Evolutionary conservation across 345 rosid genomes (phyloP), one percentile per base, ranked within the genome.

Genomic region (Raphanus sativus): DNA sequence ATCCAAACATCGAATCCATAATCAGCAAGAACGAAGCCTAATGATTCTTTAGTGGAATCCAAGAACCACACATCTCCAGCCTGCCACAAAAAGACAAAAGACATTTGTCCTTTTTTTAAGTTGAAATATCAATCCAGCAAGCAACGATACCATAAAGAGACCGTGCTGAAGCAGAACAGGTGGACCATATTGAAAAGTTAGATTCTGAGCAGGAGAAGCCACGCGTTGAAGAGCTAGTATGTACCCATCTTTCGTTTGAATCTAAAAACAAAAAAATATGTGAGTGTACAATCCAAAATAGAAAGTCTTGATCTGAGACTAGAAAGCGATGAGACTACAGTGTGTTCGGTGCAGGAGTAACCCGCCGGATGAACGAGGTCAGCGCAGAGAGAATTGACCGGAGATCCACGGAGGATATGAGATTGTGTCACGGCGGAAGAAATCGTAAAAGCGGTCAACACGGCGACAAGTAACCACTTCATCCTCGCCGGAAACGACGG

Each of bases 151-250:
- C 97, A 92, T 94, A 73, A 94, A 90, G 55, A 94, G 86, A 58
- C 97, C 98, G 77, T 94, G 98, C 45, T 83, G 92, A 85, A 94
- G 94, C 81, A 94, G 75, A 78, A 94, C 88, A 54, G 98, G 97
- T 66, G 81, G 91, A 74, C 86, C 83, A 7, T 16, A 67, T 61
- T 75, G 75, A 69, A 73, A 65, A 71, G 40, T 59, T 54, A 77
- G 54, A 68, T 80, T 73, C 4, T 54, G 75, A 75, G 68, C 59
- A 66, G 52, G 75, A 8, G 91, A 89, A 4, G 97, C 84, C 21
- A 94, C 88, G 7, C 97, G 94, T 52, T 92, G 97, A 69, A 94
- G 87, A 76, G 87, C 91, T 55, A 92, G 73, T 82, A 90, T 65
- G 79, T 81, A 94, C 8, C 97, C 97, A 85, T 92, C 98, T 78